Base-by-base conservation (phyloP, 306 rosid genomes). In the Aeschynomene evenia region DNA sequence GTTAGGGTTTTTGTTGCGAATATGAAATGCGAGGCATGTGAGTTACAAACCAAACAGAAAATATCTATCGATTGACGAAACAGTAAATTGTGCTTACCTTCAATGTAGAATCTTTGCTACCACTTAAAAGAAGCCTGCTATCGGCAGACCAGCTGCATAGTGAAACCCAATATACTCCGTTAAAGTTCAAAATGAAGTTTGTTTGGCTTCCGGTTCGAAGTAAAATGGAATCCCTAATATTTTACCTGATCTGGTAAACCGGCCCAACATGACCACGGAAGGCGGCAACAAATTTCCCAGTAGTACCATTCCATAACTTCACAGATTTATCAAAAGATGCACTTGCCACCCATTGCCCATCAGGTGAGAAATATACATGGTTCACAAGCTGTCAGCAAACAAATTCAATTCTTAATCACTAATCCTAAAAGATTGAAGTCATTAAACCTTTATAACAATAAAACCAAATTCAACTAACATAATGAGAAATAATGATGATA, bases 341-440 rank as follows among this genome's bases (percentile, higher is more conserved):
- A 80, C 96, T 94, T 28, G 99, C 97, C 54, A 94, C 74, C 97
- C 99, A 94, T 87, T 85, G 97, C 29, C 99, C 99, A 62, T 94
- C 99, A 66, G 99, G 99, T 20, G 99, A 94, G 81, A 94, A 94
- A 78, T 81, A 85, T 26, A 94, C 96, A 66, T 94, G 92, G 79
- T 91, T 94, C 74, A 91, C 99, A 55, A 85, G 89, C 97, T 94
- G 88, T 70, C 60, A 65, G 72, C 19, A 68, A 71, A 63, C 34
- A 77, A 51, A 46, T 62, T 31, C 26, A 75, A 59, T 13, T 40
- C 65, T n/a, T 18, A n/a, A 61, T 49, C 54, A 63, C 42, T 55
- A 58, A 54, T 37, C 74, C 29, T 50, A 59, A 39, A 63, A 71
- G 55, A 57, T 20, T 45, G 53, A 72, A 33, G 54, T 60, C 23